Conservation (phyloP, 2,329 filamentous ascomycete species). For the Aureobasidium sp. region DNA sequence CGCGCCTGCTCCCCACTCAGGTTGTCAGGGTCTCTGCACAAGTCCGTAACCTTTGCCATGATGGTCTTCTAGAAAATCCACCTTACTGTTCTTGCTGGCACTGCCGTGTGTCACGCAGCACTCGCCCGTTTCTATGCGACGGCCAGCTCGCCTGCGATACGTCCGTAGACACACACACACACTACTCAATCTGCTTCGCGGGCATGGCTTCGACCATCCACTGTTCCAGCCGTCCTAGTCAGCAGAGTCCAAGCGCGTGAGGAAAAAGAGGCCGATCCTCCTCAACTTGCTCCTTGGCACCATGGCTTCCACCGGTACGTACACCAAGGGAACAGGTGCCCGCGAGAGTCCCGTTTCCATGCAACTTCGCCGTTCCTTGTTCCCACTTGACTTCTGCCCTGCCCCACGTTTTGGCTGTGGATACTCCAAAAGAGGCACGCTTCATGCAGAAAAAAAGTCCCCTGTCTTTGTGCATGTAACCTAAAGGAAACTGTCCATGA, state of each 20-base stretch:
- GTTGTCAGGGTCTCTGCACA: background rate
- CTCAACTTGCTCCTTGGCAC: background rate
- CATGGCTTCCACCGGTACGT: background rate
- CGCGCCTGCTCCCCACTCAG: conserved; percentile 1
- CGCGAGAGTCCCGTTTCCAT: background rate
- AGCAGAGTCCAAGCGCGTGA: background rate
- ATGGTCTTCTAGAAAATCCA: conserved; percentile 3
- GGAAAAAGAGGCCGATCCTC: background rate
- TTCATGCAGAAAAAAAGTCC: background rate
- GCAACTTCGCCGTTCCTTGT: conserved; percentile 3
- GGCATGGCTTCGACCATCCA: background rate
- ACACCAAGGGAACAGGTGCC: background rate
- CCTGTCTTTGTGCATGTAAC: background rate
- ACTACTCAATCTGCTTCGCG: background rate
- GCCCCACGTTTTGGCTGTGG: background rate
- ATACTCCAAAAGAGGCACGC: background rate
- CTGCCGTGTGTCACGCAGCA: conserved; percentile 1
- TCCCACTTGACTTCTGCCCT: background rate
- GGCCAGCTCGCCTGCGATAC: background rate
- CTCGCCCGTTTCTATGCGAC: background rate
- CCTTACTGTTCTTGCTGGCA: background rate
- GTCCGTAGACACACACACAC: background rate
- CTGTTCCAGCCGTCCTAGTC: background rate
- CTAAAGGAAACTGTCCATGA: background rate
- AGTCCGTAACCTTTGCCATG: background rate